Evolutionary conservation across 2,329 filamentous ascomycete genomes (phyloP).

Genomic region (Fusarium equiseti): DNA sequence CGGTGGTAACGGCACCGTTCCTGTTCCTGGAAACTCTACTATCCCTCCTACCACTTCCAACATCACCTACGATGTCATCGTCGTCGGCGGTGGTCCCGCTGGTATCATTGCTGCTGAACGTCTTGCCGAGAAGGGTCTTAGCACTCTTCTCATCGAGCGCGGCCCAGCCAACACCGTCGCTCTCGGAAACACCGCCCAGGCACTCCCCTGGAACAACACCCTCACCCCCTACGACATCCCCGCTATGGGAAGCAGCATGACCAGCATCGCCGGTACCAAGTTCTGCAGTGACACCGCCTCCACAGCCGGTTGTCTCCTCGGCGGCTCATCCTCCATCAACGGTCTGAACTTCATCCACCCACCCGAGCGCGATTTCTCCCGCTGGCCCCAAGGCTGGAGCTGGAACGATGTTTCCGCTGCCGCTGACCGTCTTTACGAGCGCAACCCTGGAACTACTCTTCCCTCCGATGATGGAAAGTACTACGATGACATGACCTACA

Average conservation of each 20-base stretch:
- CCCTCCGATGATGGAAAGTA: slow-evolving; percentile 75
- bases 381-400: slow-evolving; percentile 44
- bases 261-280: slow-evolving; percentile 38
- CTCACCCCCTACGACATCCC: slow-evolving; percentile 45
- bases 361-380: slow-evolving; percentile 43
- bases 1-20: slow-evolving; percentile 14
- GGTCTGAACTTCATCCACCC: slow-evolving; percentile 47
- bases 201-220: slow-evolving; percentile 42
- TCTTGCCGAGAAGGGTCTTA: slow-evolving; percentile 41
- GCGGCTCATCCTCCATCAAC: slow-evolving; percentile 47
- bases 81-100: slow-evolving; percentile 44
- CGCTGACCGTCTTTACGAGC: slow-evolving; percentile 45
- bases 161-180: slow-evolving; percentile 46
- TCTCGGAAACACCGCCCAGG: slow-evolving; percentile 36
- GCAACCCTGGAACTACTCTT: slow-evolving; percentile 69
- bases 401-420: slow-evolving; percentile 42
- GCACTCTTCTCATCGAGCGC: slow-evolving; percentile 46
- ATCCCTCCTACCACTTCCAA: slow-evolving; percentile 38
- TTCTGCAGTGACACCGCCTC: slow-evolving; percentile 47
- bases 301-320: slow-evolving; percentile 44
- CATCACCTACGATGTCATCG: slow-evolving; percentile 45
- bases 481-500: slow-evolving; percentile 74
- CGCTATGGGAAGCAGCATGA: slow-evolving; percentile 44
- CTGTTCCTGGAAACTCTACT: slow-evolving; percentile 26
- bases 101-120: slow-evolving; percentile 47